Base-by-base conservation (phyloP, 371 early-diverging fungal species). In the Funneliformis caledonium region DNA sequence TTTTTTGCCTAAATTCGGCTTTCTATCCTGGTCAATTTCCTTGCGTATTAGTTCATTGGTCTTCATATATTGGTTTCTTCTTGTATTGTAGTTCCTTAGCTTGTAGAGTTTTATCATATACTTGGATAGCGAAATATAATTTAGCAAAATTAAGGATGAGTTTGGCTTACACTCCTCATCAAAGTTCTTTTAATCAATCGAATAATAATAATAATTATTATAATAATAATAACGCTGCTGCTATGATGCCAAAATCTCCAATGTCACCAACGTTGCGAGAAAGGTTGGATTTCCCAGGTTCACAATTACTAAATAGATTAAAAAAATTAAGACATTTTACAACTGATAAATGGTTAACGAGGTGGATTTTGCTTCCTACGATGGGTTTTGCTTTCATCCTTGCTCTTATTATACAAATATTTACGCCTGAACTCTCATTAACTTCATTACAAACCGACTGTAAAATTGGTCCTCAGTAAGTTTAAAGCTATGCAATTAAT, bases 91-190 rank as follows among this genome's bases (percentile, higher is more conserved):
- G 33, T 26, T 33, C 79, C 4, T 10, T 69, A 14, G 33, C 65
- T 52, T 79, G 79, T 56, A 65, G 79, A 50, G 70, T 48, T 26
- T 8, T 79, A 47, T 37, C 70, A 64, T 79, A 69, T 48, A 9
- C 22, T 42, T 79, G 79, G 79, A 45, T 70, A 26, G 79, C 70
- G 6, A 67, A 31, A 59, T 79, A 64, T 60, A 68, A 79, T 67
- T 42, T 79, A 50, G 79, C 70, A 56, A 79, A 79, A 70, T 79
- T 79, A 19, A 67, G 70, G 47, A 60, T 79, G 42, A 79, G 59
- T 16, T n/a, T 52, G 5, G 76, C 16, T 37, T 76, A 76, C 47
- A 11, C 37, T 26, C 56, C 56, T 1, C 52, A 14, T 52, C 33
- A 76, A 62, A 7, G 8, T 31, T 31, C 64, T 1, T 56, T 56